phyloP scores from a whole-genome alignment of 2,329 filamentous ascomycete genomes.

The Alternaria sp. region DNA sequence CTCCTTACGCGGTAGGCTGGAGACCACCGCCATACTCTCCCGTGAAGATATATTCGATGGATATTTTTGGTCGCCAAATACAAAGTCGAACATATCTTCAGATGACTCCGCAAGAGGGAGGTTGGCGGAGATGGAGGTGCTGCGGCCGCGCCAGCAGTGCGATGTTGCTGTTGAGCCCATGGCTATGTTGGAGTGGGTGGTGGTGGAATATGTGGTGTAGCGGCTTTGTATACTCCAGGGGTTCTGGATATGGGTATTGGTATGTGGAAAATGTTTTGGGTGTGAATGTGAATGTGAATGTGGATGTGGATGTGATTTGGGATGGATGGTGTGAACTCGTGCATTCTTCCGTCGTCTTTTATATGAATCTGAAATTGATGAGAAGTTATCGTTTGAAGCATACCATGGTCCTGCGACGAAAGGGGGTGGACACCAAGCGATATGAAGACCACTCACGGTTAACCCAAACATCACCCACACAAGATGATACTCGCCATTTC shows the following conservation, averaged over 20 bases:
- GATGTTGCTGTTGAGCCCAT: not conserved
- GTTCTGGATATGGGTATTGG: not conserved
- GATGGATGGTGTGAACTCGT: fast-evolving
- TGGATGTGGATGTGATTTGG: not conserved
- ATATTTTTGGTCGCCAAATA: not conserved
- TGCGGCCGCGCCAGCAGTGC: not conserved
- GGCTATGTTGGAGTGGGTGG: not conserved
- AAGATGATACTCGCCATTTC: not conserved
- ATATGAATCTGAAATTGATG: not conserved
- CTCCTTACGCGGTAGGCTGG: not conserved
- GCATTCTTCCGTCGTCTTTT: not conserved
- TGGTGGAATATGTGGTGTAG: not conserved
- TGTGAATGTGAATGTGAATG: not conserved
- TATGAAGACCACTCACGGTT: fast-evolving
- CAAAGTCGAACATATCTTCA: not conserved
- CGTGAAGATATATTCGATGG: not conserved
- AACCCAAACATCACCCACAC: not conserved
- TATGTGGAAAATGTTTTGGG: too few relatives aligned
- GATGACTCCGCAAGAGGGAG: not conserved
- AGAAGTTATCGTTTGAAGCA: not conserved
- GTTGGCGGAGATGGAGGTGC: not conserved
- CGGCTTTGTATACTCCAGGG: not conserved
- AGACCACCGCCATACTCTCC: not conserved
- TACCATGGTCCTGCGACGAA: not conserved
- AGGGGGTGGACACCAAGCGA: not conserved